These are phyloP conservation scores for Apostasia shenzhenica DNA, from an alignment of 106 monocot genomes.

Conservation along the genomic window DNA sequence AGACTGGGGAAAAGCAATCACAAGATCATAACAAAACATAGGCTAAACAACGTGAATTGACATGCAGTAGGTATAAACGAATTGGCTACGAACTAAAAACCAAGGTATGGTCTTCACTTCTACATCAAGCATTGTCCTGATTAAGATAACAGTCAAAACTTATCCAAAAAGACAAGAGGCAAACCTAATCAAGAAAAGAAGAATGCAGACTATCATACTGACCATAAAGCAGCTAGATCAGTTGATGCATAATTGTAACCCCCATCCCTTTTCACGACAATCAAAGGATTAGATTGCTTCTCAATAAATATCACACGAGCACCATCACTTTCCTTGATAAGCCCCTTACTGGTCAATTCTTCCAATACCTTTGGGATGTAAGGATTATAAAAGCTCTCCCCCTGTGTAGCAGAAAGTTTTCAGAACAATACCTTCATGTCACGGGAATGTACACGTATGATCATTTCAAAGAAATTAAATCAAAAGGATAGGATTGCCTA, in stretches of 20 bases:
- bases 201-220: constrained; percentile 10
- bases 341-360: constrained; percentile 41
- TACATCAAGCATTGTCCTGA: too few relatives aligned
- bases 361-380: constrained; percentile 50
- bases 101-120: too few relatives aligned
- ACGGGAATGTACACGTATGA: not conserved
- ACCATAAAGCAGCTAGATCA: constrained; percentile 89
- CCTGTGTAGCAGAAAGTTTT: constrained; percentile 16
- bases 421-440: not conserved
- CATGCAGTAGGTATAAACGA: too few relatives aligned
- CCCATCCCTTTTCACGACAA: constrained; percentile 88
- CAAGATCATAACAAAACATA: too few relatives aligned
- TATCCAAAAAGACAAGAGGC: too few relatives aligned
- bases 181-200: not conserved
- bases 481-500: not conserved
- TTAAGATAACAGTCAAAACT: too few relatives aligned
- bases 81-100: too few relatives aligned
- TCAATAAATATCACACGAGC: constrained; percentile 85
- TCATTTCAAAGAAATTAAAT: not conserved
- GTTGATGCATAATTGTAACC: constrained; percentile 96
- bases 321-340: constrained; percentile 87
- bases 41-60: too few relatives aligned
- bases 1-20: too few relatives aligned
- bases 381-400: constrained; percentile 69
- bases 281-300: constrained; percentile 68